phyloP scores from a whole-genome alignment of 1,139 yeast species.

The Debaryomyces udenii region DNA sequence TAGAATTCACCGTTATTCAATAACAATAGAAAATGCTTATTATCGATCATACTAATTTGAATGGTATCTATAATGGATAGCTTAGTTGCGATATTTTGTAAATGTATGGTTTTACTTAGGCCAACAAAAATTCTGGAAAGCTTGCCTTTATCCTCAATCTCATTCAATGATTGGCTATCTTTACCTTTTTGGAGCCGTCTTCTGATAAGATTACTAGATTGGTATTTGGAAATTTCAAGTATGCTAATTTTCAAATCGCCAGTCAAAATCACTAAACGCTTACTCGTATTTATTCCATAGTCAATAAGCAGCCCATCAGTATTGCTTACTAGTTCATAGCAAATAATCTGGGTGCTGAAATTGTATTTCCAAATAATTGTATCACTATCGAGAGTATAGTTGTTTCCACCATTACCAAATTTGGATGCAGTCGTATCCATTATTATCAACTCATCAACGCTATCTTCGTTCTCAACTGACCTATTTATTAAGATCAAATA shows the following conservation, averaged over 20 bases:
- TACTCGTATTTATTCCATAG: slow-evolving; percentile 5
- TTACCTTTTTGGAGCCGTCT: slow-evolving; percentile 1
- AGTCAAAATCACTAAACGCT: slow-evolving; percentile 35
- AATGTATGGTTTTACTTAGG: slow-evolving; percentile 39
- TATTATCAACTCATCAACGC: slow-evolving; percentile 43
- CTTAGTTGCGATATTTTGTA: slow-evolving; percentile 33
- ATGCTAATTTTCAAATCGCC: slow-evolving; percentile 34
- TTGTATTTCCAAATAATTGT: slow-evolving; percentile 44
- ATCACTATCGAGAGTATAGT: slow-evolving; percentile 43
- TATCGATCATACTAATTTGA: slow-evolving; percentile 32
- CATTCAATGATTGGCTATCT: slow-evolving; percentile 1
- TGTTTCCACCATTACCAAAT: slow-evolving; percentile 37
- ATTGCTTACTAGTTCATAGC: slow-evolving; percentile 24
- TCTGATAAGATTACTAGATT: slow-evolving; percentile 6
- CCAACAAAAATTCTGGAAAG: slow-evolving; percentile 35
- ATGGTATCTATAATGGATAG: slow-evolving; percentile 28
- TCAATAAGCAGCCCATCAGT: slow-evolving; percentile 5
- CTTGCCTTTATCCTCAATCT: slow-evolving; percentile 13
- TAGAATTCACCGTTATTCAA: slow-evolving; percentile 43
- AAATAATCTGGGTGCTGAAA: slow-evolving; percentile 32
- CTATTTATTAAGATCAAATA: slow-evolving; percentile 41
- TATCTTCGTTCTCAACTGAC: slow-evolving; percentile 22
- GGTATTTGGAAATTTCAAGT: slow-evolving; percentile 27
- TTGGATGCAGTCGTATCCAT: slow-evolving; percentile 37
- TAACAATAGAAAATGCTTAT: slow-evolving; percentile 40